These are phyloP conservation scores for Fragosphaeria purpurea DNA, from an alignment of 2,329 filamentous ascomycete species.

Conservation along the genomic window DNA sequence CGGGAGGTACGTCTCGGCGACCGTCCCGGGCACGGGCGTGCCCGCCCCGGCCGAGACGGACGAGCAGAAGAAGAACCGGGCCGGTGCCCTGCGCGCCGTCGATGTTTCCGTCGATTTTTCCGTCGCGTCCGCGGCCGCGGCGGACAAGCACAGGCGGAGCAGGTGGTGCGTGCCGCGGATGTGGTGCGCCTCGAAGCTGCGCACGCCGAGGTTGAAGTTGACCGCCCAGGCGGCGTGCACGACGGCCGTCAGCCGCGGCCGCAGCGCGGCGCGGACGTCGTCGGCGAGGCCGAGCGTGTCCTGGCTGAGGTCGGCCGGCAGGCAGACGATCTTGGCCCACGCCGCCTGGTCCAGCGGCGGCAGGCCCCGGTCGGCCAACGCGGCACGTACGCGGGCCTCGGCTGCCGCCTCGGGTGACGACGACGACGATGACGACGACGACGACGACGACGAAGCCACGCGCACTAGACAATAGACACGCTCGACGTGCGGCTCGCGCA, in stretches of 20 bases:
- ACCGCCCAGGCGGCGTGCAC: constrained; percentile 45
- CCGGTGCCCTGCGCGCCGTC: constrained; percentile 22
- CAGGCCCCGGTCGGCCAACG: constrained; percentile 5
- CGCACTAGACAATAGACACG: constrained; percentile 44
- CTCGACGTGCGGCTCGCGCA: constrained; percentile 43
- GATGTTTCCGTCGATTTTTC: too few relatives aligned
- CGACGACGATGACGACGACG: too few relatives aligned
- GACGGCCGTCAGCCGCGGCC: constrained; percentile 23
- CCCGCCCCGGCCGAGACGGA: constrained; percentile 32
- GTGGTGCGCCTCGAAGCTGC: constrained; percentile 35
- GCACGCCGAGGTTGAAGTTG: constrained; percentile 42
- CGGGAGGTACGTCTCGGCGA: constrained; percentile 22
- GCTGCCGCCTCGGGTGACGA: constrained; percentile 15
- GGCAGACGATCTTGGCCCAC: constrained; percentile 24
- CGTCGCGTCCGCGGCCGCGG: too few relatives aligned
- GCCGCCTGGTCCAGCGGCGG: constrained; percentile 12
- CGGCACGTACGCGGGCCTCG: constrained; percentile 12
- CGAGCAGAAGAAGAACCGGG: constrained; percentile 34
- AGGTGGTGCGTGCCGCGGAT: constrained; percentile 37
- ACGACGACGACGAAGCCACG: constrained; percentile 23
- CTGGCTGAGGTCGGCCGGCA: constrained; percentile 30
- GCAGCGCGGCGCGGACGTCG: constrained; percentile 15
- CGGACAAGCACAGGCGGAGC: constrained; percentile 26
- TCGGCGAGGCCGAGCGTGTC: constrained; percentile 7
- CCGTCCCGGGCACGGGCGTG: constrained; percentile 24